These are phyloP conservation scores for Metschnikowia gelsemii DNA, from an alignment of 805 yeast genomes.

Conservation along the genomic window DNA sequence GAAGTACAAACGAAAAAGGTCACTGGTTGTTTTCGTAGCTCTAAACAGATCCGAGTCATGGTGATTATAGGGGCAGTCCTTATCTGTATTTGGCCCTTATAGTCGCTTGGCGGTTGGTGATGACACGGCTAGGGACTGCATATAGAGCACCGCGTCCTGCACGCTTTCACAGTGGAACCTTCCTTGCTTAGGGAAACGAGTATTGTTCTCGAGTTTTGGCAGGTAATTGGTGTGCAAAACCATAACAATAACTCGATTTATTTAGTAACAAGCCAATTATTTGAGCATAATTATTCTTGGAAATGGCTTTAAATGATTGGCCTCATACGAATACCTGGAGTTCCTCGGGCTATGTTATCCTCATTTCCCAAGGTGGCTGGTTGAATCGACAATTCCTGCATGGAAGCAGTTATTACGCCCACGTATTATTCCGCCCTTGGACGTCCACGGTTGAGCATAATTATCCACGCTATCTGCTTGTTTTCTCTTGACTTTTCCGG, in stretches of 20 bases:
- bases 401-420: slow-evolving; percentile 5
- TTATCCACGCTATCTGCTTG: background rate
- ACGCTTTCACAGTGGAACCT: slow-evolving; percentile 2
- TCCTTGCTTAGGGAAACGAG: slow-evolving; percentile 7
- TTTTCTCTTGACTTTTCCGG: background rate
- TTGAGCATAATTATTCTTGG: background rate
- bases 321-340: background rate
- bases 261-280: background rate
- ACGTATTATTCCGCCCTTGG: slow-evolving; percentile 6
- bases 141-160: background rate
- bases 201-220: background rate
- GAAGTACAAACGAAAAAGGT: no score
- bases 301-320: background rate
- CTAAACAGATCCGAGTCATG: no score
- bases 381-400: slow-evolving; percentile 6
- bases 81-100: slow-evolving; percentile 4
- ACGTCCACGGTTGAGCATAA: slow-evolving; percentile 4
- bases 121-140: slow-evolving; percentile 3
- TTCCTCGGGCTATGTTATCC: background rate
- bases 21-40: no score
- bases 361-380: slow-evolving; percentile 10
- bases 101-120: slow-evolving; percentile 1
- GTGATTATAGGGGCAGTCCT: no score
- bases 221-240: no score
- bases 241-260: background rate